Conservation (phyloP, 352 stramenopile genomes). For the Globisporangium canariense region DNA sequence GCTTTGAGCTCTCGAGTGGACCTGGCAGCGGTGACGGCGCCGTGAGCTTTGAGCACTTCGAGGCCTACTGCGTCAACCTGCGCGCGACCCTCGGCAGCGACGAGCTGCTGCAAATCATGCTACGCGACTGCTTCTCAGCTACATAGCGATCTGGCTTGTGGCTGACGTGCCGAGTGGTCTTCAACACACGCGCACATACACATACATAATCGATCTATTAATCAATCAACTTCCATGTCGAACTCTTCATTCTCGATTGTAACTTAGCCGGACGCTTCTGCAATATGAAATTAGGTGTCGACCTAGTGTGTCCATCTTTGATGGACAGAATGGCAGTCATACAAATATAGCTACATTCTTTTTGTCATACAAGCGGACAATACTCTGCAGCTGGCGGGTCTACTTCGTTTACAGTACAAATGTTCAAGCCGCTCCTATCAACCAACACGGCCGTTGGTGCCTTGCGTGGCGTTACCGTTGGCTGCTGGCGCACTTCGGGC, state of each 20-base stretch:
- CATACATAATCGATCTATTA: background rate
- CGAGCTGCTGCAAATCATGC: slow-evolving; percentile 48
- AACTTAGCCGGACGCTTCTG: background rate
- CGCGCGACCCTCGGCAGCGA: slow-evolving; percentile 50
- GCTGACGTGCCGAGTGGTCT: background rate
- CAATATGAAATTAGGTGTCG: background rate
- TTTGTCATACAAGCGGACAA: background rate
- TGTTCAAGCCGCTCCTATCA: background rate
- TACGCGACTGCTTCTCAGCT: slow-evolving; percentile 53
- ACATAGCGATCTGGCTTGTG: background rate
- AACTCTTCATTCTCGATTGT: background rate
- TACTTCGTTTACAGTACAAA: background rate
- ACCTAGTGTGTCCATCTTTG: background rate
- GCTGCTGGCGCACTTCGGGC: background rate
- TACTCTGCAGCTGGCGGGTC: background rate
- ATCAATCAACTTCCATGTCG: background rate
- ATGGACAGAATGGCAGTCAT: background rate
- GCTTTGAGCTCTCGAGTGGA: slow-evolving; percentile 46
- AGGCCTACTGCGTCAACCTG: slow-evolving; percentile 55
- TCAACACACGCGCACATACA: background rate
- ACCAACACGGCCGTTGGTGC: background rate
- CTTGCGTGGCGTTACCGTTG: background rate
- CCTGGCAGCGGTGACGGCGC: slow-evolving; percentile 27
- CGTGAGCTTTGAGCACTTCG: slow-evolving; percentile 61
- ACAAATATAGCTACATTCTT: background rate